Evolutionary conservation across 345 rosid genomes (phyloP).

Genomic region (Rhodomyrtus tomentosa): DNA sequence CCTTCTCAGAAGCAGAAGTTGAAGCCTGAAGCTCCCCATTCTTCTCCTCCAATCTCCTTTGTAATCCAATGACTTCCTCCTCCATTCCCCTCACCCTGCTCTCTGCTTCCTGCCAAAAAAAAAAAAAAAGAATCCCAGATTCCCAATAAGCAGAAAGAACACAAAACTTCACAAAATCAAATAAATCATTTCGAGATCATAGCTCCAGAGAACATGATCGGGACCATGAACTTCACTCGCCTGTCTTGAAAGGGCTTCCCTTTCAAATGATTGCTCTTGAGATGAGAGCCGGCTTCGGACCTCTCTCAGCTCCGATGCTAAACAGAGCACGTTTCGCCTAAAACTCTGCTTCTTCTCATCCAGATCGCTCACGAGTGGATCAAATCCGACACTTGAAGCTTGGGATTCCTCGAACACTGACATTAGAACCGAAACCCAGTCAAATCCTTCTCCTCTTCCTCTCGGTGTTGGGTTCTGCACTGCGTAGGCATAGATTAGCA

Average conservation of each 20-base stretch:
- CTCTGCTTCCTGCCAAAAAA: constrained; percentile 58
- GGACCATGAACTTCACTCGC: constrained; percentile 18
- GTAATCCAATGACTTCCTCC: constrained; percentile 35
- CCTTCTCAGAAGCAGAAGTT: constrained; percentile 65
- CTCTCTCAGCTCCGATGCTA: constrained; percentile 78
- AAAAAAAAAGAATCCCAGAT: not conserved
- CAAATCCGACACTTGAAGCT: constrained; percentile 29
- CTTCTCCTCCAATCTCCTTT: constrained; percentile 43
- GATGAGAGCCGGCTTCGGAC: constrained; percentile 61
- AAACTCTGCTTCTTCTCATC: constrained; percentile 89
- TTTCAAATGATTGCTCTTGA: constrained; percentile 54
- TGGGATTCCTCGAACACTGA: constrained; percentile 20
- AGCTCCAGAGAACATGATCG: not conserved
- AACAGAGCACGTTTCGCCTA: constrained; percentile 68
- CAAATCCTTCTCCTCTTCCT: not conserved
- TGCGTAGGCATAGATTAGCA: not conserved
- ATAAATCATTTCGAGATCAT: not conserved
- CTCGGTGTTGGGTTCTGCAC: not conserved
- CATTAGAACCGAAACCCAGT: constrained; percentile 10
- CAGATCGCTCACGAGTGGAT: constrained; percentile 77
- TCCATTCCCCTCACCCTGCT: constrained; percentile 60
- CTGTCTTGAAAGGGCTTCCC: constrained; percentile 68
- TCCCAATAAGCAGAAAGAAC: not conserved
- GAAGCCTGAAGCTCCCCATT: constrained; percentile 54
- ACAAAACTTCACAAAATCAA: constrained; percentile 2